Conservation (phyloP, 2,329 filamentous ascomycete genomes). For the Aspergillus uvarum region DNA sequence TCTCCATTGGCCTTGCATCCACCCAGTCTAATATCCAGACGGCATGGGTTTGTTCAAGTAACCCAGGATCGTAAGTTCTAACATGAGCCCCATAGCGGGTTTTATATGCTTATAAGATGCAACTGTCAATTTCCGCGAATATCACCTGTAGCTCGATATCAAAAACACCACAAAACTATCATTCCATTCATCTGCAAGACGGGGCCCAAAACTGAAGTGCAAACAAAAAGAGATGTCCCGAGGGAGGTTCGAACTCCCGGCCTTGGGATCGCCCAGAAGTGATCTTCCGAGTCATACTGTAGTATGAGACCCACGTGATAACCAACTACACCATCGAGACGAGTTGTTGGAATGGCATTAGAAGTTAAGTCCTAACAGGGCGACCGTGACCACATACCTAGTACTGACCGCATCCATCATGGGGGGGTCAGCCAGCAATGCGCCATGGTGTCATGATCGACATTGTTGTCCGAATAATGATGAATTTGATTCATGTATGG, state of each 20-base stretch:
- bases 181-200: too few species aligned
- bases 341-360: neutral
- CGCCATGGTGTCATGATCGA: conserved; percentile 1
- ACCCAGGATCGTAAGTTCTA: too few species aligned
- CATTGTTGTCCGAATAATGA: neutral
- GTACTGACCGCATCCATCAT: neutral
- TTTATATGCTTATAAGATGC: too few species aligned
- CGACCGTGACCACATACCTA: neutral
- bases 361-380: too few species aligned
- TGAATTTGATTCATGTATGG: neutral
- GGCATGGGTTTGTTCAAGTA: too few species aligned
- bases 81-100: too few species aligned
- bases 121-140: too few species aligned
- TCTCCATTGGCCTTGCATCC: too few species aligned
- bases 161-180: too few species aligned
- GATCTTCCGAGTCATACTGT: conserved; percentile 6
- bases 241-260: conserved; percentile 11
- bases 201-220: too few species aligned
- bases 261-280: conserved; percentile 8
- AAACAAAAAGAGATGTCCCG: conserved; percentile 1
- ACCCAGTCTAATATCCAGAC: too few species aligned
- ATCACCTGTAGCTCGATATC: too few species aligned
- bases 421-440: neutral
- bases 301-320: conserved; percentile 10
- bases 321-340: conserved; percentile 11